Evolutionary conservation across 768 basidiomycete genomes (phyloP).

Genomic region (Macrolepiota fuliginosa): DNA sequence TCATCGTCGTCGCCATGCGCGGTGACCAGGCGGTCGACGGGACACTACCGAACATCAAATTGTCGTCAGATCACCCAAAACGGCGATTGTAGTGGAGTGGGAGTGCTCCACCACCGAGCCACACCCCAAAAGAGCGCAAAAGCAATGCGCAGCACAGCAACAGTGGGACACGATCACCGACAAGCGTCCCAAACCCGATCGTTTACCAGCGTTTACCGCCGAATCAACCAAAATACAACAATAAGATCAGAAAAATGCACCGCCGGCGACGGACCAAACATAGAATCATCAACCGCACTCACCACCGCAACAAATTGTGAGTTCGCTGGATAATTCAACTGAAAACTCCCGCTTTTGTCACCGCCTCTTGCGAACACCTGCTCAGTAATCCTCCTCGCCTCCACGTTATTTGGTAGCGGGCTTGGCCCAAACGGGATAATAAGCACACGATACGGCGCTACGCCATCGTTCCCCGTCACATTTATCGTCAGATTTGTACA

Average conservation of each 20-base stretch:
- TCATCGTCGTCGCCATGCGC: neutral
- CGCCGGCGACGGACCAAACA: neutral
- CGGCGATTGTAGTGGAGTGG: neutral
- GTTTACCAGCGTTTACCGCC: neutral
- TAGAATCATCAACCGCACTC: constrained; percentile 29
- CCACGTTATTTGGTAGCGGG: constrained; percentile 57
- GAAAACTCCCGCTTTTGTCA: constrained; percentile 43
- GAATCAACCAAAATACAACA: neutral
- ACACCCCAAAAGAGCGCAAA: neutral
- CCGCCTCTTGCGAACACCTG: constrained; percentile 43
- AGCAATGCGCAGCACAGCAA: neutral
- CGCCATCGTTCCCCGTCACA: constrained; percentile 54
- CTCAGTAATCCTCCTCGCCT: constrained; percentile 60
- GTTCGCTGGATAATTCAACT: constrained; percentile 60
- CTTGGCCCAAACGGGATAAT: constrained; percentile 67
- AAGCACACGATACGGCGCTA: constrained; percentile 65
- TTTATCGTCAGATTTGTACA: constrained; percentile 61
- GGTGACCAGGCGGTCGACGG: neutral
- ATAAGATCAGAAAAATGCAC: constrained; percentile 2
- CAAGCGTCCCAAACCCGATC: neutral
- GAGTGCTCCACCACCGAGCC: neutral
- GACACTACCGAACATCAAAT: neutral
- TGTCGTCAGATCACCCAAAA: neutral
- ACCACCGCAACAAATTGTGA: constrained; percentile 80
- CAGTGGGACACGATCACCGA: neutral